phyloP scores from a whole-genome alignment of 73 alveolate species.

The Halteria grandinella region DNA sequence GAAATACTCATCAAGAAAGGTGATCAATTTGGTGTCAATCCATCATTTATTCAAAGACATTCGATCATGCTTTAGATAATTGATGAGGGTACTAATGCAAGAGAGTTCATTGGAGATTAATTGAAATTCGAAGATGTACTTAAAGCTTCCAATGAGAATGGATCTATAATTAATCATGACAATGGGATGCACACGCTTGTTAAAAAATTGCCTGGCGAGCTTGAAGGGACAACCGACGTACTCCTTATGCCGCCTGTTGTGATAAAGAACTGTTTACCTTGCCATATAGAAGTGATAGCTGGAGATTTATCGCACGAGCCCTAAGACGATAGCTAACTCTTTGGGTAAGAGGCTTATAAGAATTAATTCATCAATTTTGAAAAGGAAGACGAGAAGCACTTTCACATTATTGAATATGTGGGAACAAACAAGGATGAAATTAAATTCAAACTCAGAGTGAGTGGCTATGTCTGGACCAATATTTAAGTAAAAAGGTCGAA shows the following conservation, averaged over 20 bases:
- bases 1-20: too few species aligned
- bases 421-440: constrained; percentile 33
- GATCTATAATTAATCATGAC: constrained; percentile 25
- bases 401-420: constrained; percentile 20
- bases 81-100: too few species aligned
- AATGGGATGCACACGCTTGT: background rate
- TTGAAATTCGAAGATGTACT: too few species aligned
- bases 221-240: background rate
- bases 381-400: constrained; percentile 47
- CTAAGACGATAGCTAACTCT: background rate
- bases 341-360: background rate
- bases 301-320: too few species aligned
- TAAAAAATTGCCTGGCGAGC: background rate
- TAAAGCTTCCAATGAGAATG: too few species aligned
- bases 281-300: constrained; percentile 22
- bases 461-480: constrained; percentile 29
- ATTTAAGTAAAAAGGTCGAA: background rate
- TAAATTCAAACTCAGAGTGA: constrained; percentile 5
- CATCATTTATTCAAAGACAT: too few species aligned
- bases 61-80: too few species aligned
- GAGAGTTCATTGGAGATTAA: too few species aligned
- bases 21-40: too few species aligned
- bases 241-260: constrained; percentile 24
- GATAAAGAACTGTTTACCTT: constrained; percentile 37
- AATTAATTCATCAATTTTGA: background rate